These are phyloP conservation scores for Aquilaria agallochum DNA, from an alignment of 441 rosid species.

Conservation along the genomic window DNA sequence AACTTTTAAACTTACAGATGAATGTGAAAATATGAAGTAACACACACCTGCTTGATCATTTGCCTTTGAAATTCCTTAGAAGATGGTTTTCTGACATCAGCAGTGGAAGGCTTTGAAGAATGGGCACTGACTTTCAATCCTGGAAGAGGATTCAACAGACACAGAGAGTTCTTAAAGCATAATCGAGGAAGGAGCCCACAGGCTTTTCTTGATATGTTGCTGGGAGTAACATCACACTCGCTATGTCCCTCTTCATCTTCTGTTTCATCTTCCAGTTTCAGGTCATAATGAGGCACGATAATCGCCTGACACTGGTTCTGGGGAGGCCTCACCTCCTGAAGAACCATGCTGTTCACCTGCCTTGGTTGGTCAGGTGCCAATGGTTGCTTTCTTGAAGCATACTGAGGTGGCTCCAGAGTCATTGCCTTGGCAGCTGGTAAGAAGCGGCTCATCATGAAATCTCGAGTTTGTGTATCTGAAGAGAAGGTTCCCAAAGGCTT, in stretches of 20 bases:
- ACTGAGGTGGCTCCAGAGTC: conserved; percentile 60
- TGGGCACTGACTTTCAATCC: conserved; percentile 45
- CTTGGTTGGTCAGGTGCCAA: conserved; percentile 35
- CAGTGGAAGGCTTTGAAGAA: conserved; percentile 26
- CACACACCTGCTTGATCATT: conserved; percentile 46
- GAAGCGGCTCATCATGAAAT: conserved; percentile 93
- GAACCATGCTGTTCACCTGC: conserved; percentile 34
- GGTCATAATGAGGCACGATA: conserved; percentile 25
- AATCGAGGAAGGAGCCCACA: conserved; percentile 77
- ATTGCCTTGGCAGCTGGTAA: conserved; percentile 98
- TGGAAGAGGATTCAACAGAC: conserved; percentile 58
- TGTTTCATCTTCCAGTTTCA: conserved; percentile 40
- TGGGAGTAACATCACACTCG: conserved; percentile 24
- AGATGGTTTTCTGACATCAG: conserved; percentile 30
- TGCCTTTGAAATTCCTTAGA: conserved; percentile 38
- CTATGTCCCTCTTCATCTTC: conserved; percentile 32
- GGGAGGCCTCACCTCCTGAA: conserved; percentile 33
- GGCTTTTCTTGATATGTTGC: conserved; percentile 48
- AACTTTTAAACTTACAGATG: neutral
- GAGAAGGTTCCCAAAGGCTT: conserved; percentile 49
- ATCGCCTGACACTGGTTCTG: conserved; percentile 15
- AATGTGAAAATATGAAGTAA: neutral
- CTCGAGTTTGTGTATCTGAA: conserved; percentile 49
- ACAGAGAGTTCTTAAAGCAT: conserved; percentile 58
- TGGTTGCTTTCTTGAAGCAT: conserved; percentile 61